Percentiles rank a stretch among this genome's conserved stretches.
phyloP scores from a whole-genome alignment of 805 yeast genomes.

The Kodamaea kakaduensis region DNA sequence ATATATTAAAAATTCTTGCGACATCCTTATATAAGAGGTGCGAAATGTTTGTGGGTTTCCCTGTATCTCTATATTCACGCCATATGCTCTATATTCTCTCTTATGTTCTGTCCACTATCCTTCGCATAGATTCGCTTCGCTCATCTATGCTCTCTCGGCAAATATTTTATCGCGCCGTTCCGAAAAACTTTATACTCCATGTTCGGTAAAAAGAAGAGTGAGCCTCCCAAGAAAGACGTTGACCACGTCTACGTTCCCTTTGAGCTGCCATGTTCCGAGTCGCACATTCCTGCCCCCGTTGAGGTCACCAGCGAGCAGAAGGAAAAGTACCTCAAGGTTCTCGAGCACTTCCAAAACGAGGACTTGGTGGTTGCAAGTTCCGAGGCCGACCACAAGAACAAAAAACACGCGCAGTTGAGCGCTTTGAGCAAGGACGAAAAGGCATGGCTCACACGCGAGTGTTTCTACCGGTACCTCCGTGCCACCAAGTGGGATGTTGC shows the following conservation, averaged over 20 bases:
- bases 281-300: slow-evolving; percentile 48
- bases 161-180: too few species aligned
- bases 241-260: slow-evolving; percentile 46
- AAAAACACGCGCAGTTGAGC: slow-evolving; percentile 1
- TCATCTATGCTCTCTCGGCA: too few species aligned
- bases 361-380: slow-evolving; percentile 46
- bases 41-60: too few species aligned
- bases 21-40: too few species aligned
- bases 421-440: slow-evolving; percentile 50
- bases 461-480: slow-evolving; percentile 81
- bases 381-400: slow-evolving; percentile 39
- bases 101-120: too few species aligned
- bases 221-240: slow-evolving; percentile 7
- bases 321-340: slow-evolving; percentile 54
- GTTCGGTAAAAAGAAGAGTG: slow-evolving; percentile 7
- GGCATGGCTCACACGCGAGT: slow-evolving; percentile 92
- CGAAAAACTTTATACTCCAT: slow-evolving; percentile 1
- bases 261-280: slow-evolving; percentile 45
- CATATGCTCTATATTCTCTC: too few species aligned
- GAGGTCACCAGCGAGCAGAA: slow-evolving; percentile 52
- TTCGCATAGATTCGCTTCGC: too few species aligned
- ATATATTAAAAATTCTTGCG: too few species aligned
- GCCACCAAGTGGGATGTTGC: slow-evolving; percentile 87
- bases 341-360: slow-evolving; percentile 46
- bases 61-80: too few species aligned